Conservation (phyloP, 2,329 filamentous ascomycete genomes). For the Colletotrichum sp. region DNA sequence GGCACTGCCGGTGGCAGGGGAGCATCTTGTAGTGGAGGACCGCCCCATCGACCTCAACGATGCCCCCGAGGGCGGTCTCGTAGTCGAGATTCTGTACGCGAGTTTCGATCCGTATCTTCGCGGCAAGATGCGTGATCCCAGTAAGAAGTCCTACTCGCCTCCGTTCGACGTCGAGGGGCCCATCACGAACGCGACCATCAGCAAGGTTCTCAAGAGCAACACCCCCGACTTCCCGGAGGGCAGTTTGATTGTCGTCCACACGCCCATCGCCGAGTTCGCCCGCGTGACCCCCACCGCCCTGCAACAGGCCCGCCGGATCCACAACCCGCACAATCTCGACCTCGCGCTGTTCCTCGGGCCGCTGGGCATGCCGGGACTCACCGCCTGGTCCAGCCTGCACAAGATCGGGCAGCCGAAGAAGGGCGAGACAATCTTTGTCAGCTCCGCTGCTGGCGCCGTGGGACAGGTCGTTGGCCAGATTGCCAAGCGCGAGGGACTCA, state of each 20-base stretch:
- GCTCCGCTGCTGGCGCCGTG: conserved; percentile 80
- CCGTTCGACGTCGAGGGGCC: conserved; percentile 67
- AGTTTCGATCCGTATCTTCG: conserved; percentile 88
- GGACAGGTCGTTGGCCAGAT: conserved; percentile 87
- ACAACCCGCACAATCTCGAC: conserved; percentile 74
- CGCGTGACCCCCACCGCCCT: neutral
- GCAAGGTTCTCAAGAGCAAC: conserved; percentile 75
- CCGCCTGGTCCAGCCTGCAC: conserved; percentile 72
- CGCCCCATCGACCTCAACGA: conserved; percentile 70
- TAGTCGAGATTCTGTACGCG: conserved; percentile 72
- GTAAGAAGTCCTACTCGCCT: conserved; percentile 69
- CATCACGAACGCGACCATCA: conserved; percentile 67
- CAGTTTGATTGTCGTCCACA: conserved; percentile 52
- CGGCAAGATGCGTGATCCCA: conserved; percentile 73
- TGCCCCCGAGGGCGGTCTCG: conserved; percentile 68
- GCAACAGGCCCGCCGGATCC: conserved; percentile 38
- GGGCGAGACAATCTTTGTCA: conserved; percentile 82
- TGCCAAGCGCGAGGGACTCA: conserved; percentile 80
- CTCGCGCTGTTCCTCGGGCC: conserved; percentile 73
- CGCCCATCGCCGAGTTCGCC: conserved; percentile 70
- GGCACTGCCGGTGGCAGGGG: conserved; percentile 70
- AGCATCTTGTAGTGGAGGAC: conserved; percentile 74
- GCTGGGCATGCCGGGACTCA: conserved; percentile 66
- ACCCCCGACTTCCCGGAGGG: conserved; percentile 52
- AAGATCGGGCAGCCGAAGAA: conserved; percentile 67